Evolutionary conservation across 192 early-diverging fungal species (phyloP).

Genomic region (Coemansia furcata): DNA sequence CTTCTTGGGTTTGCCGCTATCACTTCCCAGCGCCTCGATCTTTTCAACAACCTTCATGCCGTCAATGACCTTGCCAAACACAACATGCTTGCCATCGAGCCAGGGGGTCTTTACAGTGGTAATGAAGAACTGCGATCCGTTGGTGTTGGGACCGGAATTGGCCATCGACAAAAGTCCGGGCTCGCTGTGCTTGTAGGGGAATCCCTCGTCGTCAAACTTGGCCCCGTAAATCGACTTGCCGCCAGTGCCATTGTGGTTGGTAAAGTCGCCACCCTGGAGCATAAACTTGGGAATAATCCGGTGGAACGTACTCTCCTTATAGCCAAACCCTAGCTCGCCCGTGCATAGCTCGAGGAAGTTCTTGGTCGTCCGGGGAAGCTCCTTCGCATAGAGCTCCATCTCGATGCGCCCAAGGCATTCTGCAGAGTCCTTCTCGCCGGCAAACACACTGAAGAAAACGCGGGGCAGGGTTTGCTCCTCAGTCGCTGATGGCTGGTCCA

Average conservation of each 20-base stretch:
- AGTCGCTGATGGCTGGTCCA: constrained; percentile 4
- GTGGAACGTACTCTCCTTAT: constrained; percentile 76
- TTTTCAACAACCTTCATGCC: constrained; percentile 72
- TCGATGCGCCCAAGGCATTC: constrained; percentile 23
- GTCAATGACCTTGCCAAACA: constrained; percentile 72
- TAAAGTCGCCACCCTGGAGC: constrained; percentile 87
- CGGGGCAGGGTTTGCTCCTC: constrained; percentile 30
- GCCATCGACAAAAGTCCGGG: constrained; percentile 78
- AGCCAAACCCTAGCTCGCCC: constrained; percentile 44
- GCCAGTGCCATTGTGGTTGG: constrained; percentile 71
- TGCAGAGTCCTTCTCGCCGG: constrained; percentile 9
- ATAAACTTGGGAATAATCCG: constrained; percentile 83
- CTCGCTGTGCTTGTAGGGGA: constrained; percentile 62
- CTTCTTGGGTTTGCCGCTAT: constrained; percentile 58
- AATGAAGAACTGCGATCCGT: constrained; percentile 85
- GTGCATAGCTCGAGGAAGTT: constrained; percentile 77
- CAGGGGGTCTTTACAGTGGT: constrained; percentile 67
- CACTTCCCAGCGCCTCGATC: constrained; percentile 63
- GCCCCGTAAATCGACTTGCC: constrained; percentile 77
- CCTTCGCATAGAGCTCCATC: constrained; percentile 63
- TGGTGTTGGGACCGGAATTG: constrained; percentile 74
- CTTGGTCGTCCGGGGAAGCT: constrained; percentile 85
- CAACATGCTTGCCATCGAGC: constrained; percentile 77
- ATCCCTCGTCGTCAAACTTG: constrained; percentile 78
- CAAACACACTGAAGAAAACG: constrained; percentile 52